Conservation (phyloP, 441 rosid genomes). For the Pelargonium australe region DNA sequence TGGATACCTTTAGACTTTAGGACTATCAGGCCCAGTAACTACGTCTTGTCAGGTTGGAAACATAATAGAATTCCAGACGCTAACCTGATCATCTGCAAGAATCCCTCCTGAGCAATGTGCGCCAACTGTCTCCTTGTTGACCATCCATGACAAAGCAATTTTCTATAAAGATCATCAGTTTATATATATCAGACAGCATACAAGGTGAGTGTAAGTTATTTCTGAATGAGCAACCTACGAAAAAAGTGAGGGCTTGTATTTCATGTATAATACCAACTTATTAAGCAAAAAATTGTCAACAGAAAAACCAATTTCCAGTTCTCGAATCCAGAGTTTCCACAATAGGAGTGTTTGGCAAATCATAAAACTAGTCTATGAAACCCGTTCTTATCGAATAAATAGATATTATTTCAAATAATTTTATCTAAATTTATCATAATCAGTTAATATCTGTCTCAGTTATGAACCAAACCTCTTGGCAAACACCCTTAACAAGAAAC, state of each 20-base stretch:
- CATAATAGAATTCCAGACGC: constrained; percentile 18
- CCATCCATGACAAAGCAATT: constrained; percentile 98
- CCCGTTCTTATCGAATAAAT: not conserved
- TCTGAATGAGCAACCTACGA: not conserved
- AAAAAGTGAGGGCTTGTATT: not conserved
- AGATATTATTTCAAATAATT: not conserved
- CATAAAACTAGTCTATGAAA: not conserved
- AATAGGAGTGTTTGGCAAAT: not conserved
- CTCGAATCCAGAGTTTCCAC: not conserved
- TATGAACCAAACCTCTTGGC: not conserved
- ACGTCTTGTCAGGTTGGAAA: constrained; percentile 11
- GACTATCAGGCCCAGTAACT: not conserved
- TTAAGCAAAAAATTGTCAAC: not conserved
- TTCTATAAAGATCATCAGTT: constrained; percentile 45
- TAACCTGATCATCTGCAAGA: constrained; percentile 97
- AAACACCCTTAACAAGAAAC: not conserved
- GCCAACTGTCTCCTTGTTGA: constrained; percentile 68
- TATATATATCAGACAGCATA: not conserved
- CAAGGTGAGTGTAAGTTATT: not conserved
- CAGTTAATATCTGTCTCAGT: not conserved
- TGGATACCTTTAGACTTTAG: not conserved
- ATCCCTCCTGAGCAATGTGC: constrained; percentile 84
- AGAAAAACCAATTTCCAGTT: not conserved
- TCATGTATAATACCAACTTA: not conserved
- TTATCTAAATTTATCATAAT: not conserved